Evolutionary conservation across 352 stramenopile genomes (phyloP), one percentile per base, ranked within the genome.

Genomic region (Globisporangium takayamanum): DNA sequence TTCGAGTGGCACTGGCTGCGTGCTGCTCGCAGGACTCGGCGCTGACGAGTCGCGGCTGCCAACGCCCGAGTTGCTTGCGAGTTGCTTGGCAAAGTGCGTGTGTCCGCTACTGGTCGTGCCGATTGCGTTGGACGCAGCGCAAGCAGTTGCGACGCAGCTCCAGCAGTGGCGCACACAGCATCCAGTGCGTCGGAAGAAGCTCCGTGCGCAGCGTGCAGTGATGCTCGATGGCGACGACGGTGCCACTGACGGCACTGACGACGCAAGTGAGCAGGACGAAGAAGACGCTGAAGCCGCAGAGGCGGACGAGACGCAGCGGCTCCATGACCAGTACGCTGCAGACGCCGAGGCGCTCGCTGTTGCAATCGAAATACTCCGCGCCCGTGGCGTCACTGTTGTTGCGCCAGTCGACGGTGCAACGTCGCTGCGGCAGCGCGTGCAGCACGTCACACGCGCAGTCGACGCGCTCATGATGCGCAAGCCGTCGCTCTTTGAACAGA

Each of bases 71-170:
- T 61, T 81, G 11, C 51, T 91, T 8, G 61, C 67, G 25, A 50
- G 53, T 5, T 84, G 71, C 48, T 81, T 87, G 18, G 56, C 72
- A 54, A 57, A 64, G 2, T 58, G 74, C 25, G n/a, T 87, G 20
- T 80, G 85, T 44, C 78, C 81, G 25, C 59, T 71, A 5, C 55
- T 86, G n/a, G 76, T 87, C 15, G 36, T 89, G 22, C 67, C 81
- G 3, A 41, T 86, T 4, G 50, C 55, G 1, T 44, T 70, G 2
- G 57, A 65, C 0, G 76, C 85, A 54, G 67, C 73, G 0, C 45
- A 65, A 14, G 46, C 55, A 6, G 53, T 84, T 15, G 37, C 65
- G 10, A 47, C 46, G n/a, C 66, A 72, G 47, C 61, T 83, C n/a
- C 41, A n/a, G 30, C 52, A 50, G 30, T 88, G 74, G 78, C 41